Percentiles rank a stretch among this genome's conserved stretches.
Evolutionary conservation across 1,139 yeast species (phyloP).

Genomic region (Schizosaccharomyces versatilis): DNA sequence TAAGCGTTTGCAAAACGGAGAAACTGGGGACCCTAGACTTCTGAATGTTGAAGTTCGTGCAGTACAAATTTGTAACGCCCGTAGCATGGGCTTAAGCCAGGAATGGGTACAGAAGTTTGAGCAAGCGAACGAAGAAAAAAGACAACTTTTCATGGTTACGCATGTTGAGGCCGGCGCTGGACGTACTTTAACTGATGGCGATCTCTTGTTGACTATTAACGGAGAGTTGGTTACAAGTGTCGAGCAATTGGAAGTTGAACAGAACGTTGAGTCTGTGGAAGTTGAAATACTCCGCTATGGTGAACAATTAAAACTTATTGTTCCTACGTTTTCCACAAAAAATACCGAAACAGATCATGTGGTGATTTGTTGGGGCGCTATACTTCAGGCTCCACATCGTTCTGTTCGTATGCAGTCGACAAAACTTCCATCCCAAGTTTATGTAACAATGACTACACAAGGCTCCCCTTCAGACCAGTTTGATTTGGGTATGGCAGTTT

Average conservation of each 20-base stretch:
- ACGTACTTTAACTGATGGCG: slow-evolving; percentile 32
- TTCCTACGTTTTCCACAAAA: slow-evolving; percentile 39
- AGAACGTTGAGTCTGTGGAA: slow-evolving; percentile 24
- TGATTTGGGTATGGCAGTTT: slow-evolving; percentile 58
- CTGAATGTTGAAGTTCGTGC: slow-evolving; percentile 62
- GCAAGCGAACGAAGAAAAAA: slow-evolving; percentile 33
- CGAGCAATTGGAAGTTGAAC: slow-evolving; percentile 38
- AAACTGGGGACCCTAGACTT: slow-evolving; percentile 36
- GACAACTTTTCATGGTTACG: slow-evolving; percentile 50
- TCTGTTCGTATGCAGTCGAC: slow-evolving; percentile 58
- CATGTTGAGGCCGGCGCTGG: slow-evolving; percentile 42
- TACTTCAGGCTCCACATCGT: slow-evolving; percentile 44
- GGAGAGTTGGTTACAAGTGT: slow-evolving; percentile 40
- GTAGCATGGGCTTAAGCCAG: slow-evolving; percentile 68
- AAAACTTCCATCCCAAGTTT: slow-evolving; percentile 60
- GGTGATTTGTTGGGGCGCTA: slow-evolving; percentile 64
- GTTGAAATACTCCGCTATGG: slow-evolving; percentile 49
- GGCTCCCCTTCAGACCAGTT: slow-evolving; percentile 80
- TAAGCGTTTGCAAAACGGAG: slow-evolving; percentile 29
- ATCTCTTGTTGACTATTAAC: slow-evolving; percentile 50
- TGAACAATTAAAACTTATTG: slow-evolving; percentile 31
- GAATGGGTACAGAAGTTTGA: slow-evolving; percentile 58
- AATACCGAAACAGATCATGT: slow-evolving; percentile 42
- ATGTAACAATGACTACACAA: slow-evolving; percentile 44
- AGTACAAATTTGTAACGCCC: slow-evolving; percentile 49